Percentiles rank a stretch among this genome's conserved stretches.
These are phyloP conservation scores for Zasmidium cellare DNA, from an alignment of 2,329 filamentous ascomycete genomes.

Conservation along the genomic window DNA sequence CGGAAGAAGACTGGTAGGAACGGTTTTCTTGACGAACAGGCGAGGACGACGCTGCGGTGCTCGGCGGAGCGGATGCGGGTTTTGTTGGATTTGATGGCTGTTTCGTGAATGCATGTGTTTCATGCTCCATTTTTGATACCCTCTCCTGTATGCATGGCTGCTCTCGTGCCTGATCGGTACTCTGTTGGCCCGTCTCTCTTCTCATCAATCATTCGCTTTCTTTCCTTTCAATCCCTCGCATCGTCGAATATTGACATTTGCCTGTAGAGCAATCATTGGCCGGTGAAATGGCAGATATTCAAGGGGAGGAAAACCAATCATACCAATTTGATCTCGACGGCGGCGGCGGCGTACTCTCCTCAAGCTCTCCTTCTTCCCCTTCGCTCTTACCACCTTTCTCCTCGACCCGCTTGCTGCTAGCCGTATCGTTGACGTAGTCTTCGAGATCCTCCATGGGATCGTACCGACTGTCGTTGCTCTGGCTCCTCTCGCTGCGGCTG, in stretches of 20 bases:
- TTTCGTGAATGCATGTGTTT: too few relatives aligned
- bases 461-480: too few relatives aligned
- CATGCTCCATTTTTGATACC: too few relatives aligned
- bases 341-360: neutral
- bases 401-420: neutral
- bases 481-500: neutral
- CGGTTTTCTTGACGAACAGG: slow-evolving; percentile 37
- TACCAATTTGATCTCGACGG: neutral
- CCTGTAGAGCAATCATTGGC: neutral
- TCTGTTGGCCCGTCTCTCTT: too few relatives aligned
- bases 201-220: too few relatives aligned
- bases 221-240: neutral
- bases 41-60: slow-evolving; percentile 34
- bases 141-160: too few relatives aligned
- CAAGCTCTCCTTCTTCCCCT: neutral
- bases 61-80: slow-evolving; percentile 32
- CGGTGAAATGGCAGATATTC: neutral
- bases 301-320: neutral
- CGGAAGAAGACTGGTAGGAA: slow-evolving; percentile 44
- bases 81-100: slow-evolving; percentile 12
- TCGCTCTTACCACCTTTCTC: neutral
- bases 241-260: slow-evolving; percentile 2
- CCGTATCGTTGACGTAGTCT: too few relatives aligned
- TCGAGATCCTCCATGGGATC: too few relatives aligned
- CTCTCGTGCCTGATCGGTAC: too few relatives aligned